Conservation (phyloP, 2,329 filamentous ascomycete genomes). For the Arthrobotrys musiformis region DNA sequence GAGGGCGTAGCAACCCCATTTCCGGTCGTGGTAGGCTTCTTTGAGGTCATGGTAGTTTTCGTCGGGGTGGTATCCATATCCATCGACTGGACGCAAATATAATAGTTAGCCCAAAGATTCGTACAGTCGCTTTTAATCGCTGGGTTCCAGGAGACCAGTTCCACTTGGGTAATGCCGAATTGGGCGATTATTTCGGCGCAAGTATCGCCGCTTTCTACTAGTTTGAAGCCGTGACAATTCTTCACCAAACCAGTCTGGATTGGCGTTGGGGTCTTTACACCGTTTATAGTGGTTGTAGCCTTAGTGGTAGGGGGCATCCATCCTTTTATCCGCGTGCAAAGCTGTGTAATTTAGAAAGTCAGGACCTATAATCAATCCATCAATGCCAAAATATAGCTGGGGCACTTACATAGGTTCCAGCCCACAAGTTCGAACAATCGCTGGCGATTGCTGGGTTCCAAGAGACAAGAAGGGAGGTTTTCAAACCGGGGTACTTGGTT, state of each 20-base stretch:
- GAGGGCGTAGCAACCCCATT: neutral
- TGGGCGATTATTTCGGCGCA: neutral
- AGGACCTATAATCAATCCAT: neutral
- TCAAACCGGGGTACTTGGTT: neutral
- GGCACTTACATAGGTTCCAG: slow-evolving; percentile 3
- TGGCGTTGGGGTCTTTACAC: neutral
- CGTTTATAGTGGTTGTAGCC: neutral
- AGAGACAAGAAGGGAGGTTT: neutral
- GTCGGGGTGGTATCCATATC: neutral
- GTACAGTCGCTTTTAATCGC: slow-evolving; percentile 11
- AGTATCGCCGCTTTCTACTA: slow-evolving; percentile 1
- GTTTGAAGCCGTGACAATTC: slow-evolving; percentile 5
- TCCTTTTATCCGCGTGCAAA: neutral
- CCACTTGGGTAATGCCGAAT: neutral
- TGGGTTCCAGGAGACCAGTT: slow-evolving; percentile 15
- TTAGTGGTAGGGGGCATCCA: slow-evolving; percentile 5
- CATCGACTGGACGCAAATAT: slow-evolving; percentile 1
- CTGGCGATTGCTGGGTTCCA: slow-evolving; percentile 9
- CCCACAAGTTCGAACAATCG: slow-evolving; percentile 11
- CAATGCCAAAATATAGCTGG: neutral
- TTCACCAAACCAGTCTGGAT: neutral
- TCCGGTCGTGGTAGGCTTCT: neutral
- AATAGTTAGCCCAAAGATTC: neutral
- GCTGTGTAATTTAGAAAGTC: neutral
- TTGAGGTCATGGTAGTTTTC: neutral